Evolutionary conservation across 140 eudicot genomes (phyloP).

Genomic region (Flaveria floridana): DNA sequence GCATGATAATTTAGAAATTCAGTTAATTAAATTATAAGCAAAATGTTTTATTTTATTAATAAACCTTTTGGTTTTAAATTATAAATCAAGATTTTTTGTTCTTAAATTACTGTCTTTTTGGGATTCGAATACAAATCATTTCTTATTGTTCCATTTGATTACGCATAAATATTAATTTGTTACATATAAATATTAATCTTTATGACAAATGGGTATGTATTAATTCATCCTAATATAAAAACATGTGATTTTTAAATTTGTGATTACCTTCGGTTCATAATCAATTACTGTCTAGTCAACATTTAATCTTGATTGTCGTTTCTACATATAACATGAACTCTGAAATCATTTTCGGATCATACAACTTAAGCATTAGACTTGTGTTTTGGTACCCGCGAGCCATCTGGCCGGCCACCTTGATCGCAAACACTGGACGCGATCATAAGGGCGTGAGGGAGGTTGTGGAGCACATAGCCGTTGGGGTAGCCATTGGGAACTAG

Average conservation of each 20-base stretch:
- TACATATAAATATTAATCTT: background rate
- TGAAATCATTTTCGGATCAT: background rate
- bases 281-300: background rate
- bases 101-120: background rate
- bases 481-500: no score
- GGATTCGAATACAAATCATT: background rate
- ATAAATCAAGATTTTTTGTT: background rate
- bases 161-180: background rate
- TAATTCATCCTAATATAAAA: background rate
- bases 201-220: constrained; percentile 1
- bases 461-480: no score
- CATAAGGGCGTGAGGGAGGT: no score
- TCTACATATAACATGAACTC: background rate
- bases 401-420: no score
- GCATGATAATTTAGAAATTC: background rate
- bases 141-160: background rate
- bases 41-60: background rate
- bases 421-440: no score
- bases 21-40: background rate
- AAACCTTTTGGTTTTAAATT: background rate
- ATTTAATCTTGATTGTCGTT: background rate
- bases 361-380: background rate
- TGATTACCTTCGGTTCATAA: background rate
- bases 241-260: constrained; percentile 1
- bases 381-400: no score